Evolutionary conservation across 306 rosid species (phyloP), one percentile per base, ranked within the genome.

Genomic region (Ammopiptanthus mongolicus): DNA sequence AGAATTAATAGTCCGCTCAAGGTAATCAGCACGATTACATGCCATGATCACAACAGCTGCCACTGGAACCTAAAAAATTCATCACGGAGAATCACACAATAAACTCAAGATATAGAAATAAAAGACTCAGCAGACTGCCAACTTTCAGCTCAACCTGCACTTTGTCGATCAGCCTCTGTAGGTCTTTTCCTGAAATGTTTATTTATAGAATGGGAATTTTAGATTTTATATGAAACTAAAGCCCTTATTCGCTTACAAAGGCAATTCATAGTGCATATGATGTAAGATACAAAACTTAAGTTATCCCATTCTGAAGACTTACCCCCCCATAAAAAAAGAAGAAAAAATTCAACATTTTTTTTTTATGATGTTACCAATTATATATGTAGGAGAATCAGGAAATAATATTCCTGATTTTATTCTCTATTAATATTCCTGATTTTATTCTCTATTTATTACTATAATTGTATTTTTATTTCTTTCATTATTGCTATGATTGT

Each of bases 31-130:
- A 79, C 98, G 98, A 81, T 87, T 95, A 82, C 98, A 95, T 76
- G 97, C 97, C 96, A 95, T 95, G 81, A 95, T 82, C 74, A 95
- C 98, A 82, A 95, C 97, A 77, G 98, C 98, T 41, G 98, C 98
- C 85, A 95, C 91, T 22, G 98, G 97, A 61, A 78, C 97, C 98
- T 93, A 88, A 82, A 51, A 73, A 22, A 48, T 81, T 81, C 56
- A 79, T 69, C 31, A 53, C 37, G 77, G 78, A 48, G 42, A 80
- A 81, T 71, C 71, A 72, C 60, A 42, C 53, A 55, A 80, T 46
- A 31, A 88, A 39, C 65, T 60, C 41, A 44, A 69, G 41, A 67
- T 80, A 67, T 75, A 73, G 56, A 61, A 62, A 66, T 39, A 76
- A 46, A 70, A 82, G 23, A 63, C 42, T 55, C 11, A 55, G 76